Percentiles rank a stretch among this genome's conserved stretches.
Evolutionary conservation across 169 alveolate genomes (phyloP).

Genomic region (Toxoplasma gondii): DNA sequence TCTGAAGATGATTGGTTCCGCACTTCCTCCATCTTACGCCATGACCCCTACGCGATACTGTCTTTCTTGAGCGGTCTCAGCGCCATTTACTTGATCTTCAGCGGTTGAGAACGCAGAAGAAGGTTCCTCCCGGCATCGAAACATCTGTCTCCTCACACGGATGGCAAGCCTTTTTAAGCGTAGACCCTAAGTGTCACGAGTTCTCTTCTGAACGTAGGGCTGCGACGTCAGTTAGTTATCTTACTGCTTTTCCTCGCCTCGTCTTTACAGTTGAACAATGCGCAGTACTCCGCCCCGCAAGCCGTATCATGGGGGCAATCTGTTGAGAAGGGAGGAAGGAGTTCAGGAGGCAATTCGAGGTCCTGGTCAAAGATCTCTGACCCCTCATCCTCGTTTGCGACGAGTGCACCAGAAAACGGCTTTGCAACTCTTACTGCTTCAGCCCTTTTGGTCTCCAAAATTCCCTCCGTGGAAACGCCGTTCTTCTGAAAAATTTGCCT

Average conservation of each 20-base stretch:
- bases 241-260: background rate
- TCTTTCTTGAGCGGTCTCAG: no score
- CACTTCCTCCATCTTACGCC: no score
- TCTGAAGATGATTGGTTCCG: no score
- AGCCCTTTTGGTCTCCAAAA: background rate
- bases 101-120: no score
- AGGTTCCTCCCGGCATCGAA: no score
- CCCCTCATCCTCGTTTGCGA: background rate
- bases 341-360: constrained; percentile 2
- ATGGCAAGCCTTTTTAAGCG: no score
- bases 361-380: background rate
- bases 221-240: background rate
- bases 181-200: no score
- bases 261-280: background rate
- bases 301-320: constrained; percentile 28
- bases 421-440: background rate
- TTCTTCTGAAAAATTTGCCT: background rate
- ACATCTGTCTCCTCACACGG: no score
- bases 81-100: no score
- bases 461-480: constrained; percentile 29
- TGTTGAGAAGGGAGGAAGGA: background rate
- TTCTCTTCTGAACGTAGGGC: no score
- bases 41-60: no score
- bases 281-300: constrained; percentile 29
- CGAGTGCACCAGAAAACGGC: background rate